phyloP scores from a whole-genome alignment of 2,329 filamentous ascomycete species.

The Colletotrichum musae region DNA sequence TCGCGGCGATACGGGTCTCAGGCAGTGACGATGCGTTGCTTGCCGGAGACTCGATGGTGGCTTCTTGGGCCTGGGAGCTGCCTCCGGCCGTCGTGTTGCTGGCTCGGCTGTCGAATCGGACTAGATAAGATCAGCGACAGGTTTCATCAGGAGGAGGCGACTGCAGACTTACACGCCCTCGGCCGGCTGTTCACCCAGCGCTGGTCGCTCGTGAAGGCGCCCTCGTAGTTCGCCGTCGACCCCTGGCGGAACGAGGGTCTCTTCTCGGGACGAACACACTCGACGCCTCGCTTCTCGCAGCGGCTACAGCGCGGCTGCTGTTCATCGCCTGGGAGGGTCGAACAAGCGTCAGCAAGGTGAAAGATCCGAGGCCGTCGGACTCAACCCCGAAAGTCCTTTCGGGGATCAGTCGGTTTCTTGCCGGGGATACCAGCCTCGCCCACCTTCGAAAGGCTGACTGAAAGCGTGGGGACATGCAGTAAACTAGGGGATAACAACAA shows the following conservation, averaged over 20 bases:
- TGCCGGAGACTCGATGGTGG: slow-evolving; percentile 6
- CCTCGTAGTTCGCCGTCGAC: slow-evolving; percentile 49
- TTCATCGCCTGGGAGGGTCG: slow-evolving; percentile 52
- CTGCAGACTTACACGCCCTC: slow-evolving; percentile 49
- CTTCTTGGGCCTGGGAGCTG: neutral
- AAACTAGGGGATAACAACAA: too few species aligned
- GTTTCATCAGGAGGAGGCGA: neutral
- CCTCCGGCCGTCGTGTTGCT: neutral
- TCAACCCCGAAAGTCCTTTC: neutral
- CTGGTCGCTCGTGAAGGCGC: slow-evolving; percentile 47
- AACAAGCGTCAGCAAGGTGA: slow-evolving; percentile 8
- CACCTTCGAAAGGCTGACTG: too few species aligned
- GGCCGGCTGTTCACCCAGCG: slow-evolving; percentile 55
- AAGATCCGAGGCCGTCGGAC: neutral
- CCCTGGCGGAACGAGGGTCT: slow-evolving; percentile 56
- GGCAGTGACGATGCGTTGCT: neutral
- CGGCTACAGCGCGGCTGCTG: slow-evolving; percentile 53
- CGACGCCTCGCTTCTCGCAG: slow-evolving; percentile 51
- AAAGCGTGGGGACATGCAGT: too few species aligned
- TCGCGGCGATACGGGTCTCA: neutral
- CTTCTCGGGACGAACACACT: slow-evolving; percentile 52
- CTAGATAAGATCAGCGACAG: neutral
- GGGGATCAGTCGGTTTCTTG: neutral
- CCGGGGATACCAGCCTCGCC: neutral
- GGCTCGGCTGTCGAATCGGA: slow-evolving; percentile 28